Evolutionary conservation across 2,329 filamentous ascomycete species (phyloP).

Genomic region (Arthrobotrys megalospora): DNA sequence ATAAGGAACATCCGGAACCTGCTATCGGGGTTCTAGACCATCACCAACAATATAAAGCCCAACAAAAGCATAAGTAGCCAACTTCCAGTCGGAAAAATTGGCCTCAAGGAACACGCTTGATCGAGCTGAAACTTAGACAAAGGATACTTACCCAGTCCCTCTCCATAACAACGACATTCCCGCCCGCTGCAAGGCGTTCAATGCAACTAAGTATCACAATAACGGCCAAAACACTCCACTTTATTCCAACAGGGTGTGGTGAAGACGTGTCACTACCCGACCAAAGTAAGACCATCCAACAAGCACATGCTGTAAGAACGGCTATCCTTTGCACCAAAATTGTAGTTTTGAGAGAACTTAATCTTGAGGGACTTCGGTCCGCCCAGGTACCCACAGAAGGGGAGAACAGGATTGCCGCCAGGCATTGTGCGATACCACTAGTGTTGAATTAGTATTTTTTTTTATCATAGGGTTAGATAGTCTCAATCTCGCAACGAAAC

Average conservation of each 20-base stretch:
- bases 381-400: conserved; percentile 69
- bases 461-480: not conserved
- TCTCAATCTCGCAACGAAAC: not conserved
- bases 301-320: conserved; percentile 67
- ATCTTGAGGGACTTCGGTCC: conserved; percentile 67
- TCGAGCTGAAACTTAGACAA: not conserved
- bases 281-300: conserved; percentile 68
- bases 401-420: conserved; percentile 69
- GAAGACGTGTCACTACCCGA: conserved; percentile 1
- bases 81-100: not conserved
- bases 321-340: conserved; percentile 68
- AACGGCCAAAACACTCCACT: conserved; percentile 65
- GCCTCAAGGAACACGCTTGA: not conserved
- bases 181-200: conserved; percentile 68
- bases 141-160: conserved; percentile 68
- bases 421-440: conserved; percentile 65
- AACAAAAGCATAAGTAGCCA: not conserved
- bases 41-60: conserved; percentile 49
- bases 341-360: conserved; percentile 68
- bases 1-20: not conserved
- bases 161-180: conserved; percentile 70
- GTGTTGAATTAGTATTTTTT: conserved; percentile 25
- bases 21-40: not conserved
- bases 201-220: conserved; percentile 68
- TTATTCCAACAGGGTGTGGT: conserved; percentile 6